Evolutionary conservation across 805 yeast species (phyloP).

Genomic region (Ogataea dorogensis): DNA sequence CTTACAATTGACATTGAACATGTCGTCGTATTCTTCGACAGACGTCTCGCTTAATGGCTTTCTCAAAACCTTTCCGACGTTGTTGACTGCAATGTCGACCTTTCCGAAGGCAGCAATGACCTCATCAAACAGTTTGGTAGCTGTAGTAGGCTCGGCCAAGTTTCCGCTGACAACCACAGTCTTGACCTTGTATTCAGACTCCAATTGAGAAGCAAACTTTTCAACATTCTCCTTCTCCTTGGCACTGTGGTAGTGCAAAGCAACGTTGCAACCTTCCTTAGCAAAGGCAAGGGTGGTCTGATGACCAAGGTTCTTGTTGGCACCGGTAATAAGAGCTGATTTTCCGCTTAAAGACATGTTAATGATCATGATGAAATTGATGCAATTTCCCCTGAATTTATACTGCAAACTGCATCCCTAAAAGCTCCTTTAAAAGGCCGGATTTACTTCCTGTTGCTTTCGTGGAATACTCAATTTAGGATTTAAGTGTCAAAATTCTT

Average conservation of each 20-base stretch:
- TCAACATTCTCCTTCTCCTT: slow-evolving; percentile 38
- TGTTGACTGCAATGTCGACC: slow-evolving; percentile 64
- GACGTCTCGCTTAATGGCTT: slow-evolving; percentile 53
- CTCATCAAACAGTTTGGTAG: slow-evolving; percentile 43
- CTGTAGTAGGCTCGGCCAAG: slow-evolving; percentile 41
- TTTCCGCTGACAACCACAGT: slow-evolving; percentile 44
- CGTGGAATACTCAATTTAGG: slow-evolving; percentile 3
- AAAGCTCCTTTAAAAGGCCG: neutral
- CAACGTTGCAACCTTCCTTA: slow-evolving; percentile 49
- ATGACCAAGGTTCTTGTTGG: slow-evolving; percentile 60
- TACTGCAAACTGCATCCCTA: too few species aligned
- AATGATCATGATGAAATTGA: neutral
- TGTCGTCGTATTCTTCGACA: slow-evolving; percentile 52
- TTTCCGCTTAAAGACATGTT: slow-evolving; percentile 41
- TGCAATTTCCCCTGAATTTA: neutral
- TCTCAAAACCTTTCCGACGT: slow-evolving; percentile 65
- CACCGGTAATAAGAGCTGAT: slow-evolving; percentile 57
- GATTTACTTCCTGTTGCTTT: neutral
- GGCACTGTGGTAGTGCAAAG: slow-evolving; percentile 53
- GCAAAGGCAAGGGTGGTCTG: slow-evolving; percentile 55
- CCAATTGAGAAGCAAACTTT: slow-evolving; percentile 37
- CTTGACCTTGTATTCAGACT: slow-evolving; percentile 37
- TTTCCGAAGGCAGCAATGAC: slow-evolving; percentile 46
- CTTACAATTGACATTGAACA: slow-evolving; percentile 55
- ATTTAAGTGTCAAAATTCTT: neutral